Evolutionary conservation across 192 early-diverging fungal genomes (phyloP).

Genomic region (Mortierella hygrophila): DNA sequence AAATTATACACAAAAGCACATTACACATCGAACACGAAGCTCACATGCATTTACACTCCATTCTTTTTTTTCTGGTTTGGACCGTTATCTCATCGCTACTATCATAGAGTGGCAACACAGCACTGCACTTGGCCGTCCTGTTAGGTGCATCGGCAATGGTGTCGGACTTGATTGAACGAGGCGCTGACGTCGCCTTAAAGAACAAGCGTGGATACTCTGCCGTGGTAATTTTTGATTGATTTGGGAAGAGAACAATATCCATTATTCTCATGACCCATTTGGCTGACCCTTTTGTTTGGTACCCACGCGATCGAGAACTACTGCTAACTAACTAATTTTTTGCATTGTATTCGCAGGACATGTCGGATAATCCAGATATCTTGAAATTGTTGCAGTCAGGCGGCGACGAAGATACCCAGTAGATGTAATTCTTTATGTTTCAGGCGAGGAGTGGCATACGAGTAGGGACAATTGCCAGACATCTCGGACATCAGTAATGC

Average conservation of each 20-base stretch:
- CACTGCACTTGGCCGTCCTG: constrained; percentile 76
- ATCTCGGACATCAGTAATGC: too few species aligned
- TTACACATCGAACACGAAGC: background rate
- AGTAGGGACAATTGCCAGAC: background rate
- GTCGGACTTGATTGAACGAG: constrained; percentile 71
- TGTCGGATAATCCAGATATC: constrained; percentile 41
- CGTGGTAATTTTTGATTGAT: constrained; percentile 43
- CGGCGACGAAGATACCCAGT: background rate
- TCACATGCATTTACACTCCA: background rate
- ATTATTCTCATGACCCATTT: background rate
- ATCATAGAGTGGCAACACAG: constrained; percentile 75
- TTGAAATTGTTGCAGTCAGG: constrained; percentile 1
- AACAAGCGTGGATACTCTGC: constrained; percentile 78
- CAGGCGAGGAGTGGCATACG: background rate
- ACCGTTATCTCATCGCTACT: background rate
- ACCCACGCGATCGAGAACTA: background rate
- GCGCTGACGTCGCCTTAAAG: constrained; percentile 63
- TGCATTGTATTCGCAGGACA: background rate
- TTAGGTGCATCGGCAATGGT: constrained; percentile 70
- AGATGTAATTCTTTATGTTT: too few species aligned
- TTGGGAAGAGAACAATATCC: background rate
- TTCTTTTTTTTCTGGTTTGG: background rate
- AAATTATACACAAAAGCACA: background rate
- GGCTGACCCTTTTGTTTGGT: background rate
- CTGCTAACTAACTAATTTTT: background rate